These are phyloP conservation scores for Chenopodium quinoa DNA, from an alignment of 148 eudicot genomes.

Conservation along the genomic window DNA sequence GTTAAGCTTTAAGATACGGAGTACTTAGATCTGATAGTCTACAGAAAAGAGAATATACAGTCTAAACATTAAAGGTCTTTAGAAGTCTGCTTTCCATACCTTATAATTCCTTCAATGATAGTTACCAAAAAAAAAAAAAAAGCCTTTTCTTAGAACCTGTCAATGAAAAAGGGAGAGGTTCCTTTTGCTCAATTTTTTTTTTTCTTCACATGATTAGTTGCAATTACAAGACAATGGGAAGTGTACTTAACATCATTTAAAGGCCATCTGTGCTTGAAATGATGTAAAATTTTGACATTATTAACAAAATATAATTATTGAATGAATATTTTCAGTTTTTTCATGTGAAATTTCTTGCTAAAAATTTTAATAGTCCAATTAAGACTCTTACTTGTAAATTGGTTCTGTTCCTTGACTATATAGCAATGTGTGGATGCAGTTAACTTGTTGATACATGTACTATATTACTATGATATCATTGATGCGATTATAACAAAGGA, in stretches of 20 bases:
- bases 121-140: no score
- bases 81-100: not conserved
- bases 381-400: not conserved
- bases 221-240: not conserved
- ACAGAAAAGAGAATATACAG: not conserved
- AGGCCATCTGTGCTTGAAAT: conserved; percentile 5
- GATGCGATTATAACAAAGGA: not conserved
- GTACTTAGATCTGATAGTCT: not conserved
- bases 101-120: not conserved
- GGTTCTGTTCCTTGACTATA: not conserved
- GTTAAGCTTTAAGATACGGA: not conserved
- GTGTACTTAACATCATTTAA: not conserved
- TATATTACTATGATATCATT: not conserved
- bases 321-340: not conserved
- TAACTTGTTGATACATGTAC: not conserved
- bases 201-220: not conserved
- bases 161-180: not conserved
- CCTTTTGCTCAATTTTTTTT: not conserved
- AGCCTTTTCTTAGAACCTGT: not conserved
- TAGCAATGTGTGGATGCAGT: not conserved
- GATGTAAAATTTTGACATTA: conserved; percentile 9
- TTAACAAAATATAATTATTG: not conserved
- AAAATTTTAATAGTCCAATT: not conserved
- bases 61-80: not conserved
- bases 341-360: not conserved